A percentile compares a stretch with the other conserved stretches of the same genome.
These are phyloP conservation scores for Wakefieldia striispora DNA, from an alignment of 768 basidiomycete species.

Conservation along the genomic window DNA sequence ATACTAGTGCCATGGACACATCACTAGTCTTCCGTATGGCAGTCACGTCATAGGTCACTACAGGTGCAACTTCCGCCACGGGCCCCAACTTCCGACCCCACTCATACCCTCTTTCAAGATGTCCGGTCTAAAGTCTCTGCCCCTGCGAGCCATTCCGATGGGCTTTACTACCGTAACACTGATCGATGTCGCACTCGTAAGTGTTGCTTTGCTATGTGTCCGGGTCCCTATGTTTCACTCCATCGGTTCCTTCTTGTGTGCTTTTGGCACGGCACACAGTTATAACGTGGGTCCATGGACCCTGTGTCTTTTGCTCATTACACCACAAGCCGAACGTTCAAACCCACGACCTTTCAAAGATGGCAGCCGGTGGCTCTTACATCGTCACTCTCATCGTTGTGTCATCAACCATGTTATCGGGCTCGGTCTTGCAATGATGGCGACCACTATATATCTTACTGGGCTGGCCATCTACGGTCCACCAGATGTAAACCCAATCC, in stretches of 20 bases:
- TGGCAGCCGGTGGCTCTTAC: conserved; percentile 49
- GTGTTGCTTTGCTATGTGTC: conserved; percentile 6
- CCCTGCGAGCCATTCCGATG: conserved; percentile 45
- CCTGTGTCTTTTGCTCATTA: conserved; percentile 1
- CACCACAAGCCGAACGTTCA: conserved; percentile 41
- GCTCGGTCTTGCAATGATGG: conserved; percentile 50
- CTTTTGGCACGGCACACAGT: conserved; percentile 49
- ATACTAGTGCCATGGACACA: too few relatives aligned
- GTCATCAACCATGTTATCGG: too few relatives aligned
- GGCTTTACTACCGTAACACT: conserved; percentile 43
- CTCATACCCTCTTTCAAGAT: conserved; percentile 40
- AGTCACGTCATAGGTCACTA: too few relatives aligned
- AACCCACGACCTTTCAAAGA: conserved; percentile 37
- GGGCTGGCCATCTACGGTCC: conserved; percentile 42
- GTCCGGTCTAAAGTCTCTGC: conserved; percentile 46
- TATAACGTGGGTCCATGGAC: conserved; percentile 36
- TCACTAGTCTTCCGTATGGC: too few relatives aligned
- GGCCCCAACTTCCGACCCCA: too few relatives aligned
- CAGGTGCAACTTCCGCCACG: conserved; percentile 39
- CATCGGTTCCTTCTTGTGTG: conserved; percentile 43
- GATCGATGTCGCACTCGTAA: conserved; percentile 39
- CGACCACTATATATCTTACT: conserved; percentile 47
- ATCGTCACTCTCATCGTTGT: conserved; percentile 55
- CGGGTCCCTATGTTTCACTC: conserved; percentile 39
- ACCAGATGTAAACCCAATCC: conserved; percentile 38